phyloP scores from a whole-genome alignment of 225 moss, liverwort and hornwort genomes.

The Bryoerythrophyllum caledonicum region DNA sequence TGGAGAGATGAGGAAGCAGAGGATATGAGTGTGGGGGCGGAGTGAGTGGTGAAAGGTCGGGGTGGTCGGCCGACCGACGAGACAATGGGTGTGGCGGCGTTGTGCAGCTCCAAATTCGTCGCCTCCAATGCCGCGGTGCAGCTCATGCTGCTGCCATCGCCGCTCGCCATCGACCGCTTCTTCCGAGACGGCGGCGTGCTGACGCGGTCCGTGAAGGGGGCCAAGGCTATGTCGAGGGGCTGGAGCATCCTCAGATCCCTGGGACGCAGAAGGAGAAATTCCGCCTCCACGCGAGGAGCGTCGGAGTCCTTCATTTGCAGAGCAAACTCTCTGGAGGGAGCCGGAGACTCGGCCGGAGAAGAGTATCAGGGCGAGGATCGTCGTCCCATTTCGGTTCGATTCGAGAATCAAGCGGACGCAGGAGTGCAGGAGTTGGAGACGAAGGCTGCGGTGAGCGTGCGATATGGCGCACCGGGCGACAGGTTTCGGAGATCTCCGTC shows the following conservation, averaged over 20 bases:
- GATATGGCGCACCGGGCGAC: constrained; percentile 27
- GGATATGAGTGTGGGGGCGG: too few species aligned
- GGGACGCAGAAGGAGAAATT: neutral
- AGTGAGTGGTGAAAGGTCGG: too few species aligned
- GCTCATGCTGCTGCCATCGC: constrained; percentile 6
- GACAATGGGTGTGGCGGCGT: constrained; percentile 45
- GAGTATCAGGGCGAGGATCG: constrained; percentile 15
- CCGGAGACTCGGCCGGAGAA: constrained; percentile 24
- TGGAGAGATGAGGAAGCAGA: too few species aligned
- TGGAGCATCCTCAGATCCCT: constrained; percentile 5
- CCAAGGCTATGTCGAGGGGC: constrained; percentile 18
- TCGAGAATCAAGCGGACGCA: neutral
- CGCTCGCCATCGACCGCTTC: constrained; percentile 17
- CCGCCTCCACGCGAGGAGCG: too few species aligned
- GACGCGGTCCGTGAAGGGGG: constrained; percentile 4
- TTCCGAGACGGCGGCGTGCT: constrained; percentile 23
- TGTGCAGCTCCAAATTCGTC: constrained; percentile 28
- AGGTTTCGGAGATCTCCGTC: constrained; percentile 37
- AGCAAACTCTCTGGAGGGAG: constrained; percentile 26
- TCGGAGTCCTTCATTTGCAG: constrained; percentile 35
- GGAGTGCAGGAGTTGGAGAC: neutral
- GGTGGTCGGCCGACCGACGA: neutral
- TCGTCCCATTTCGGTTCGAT: neutral
- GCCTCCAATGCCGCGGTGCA: constrained; percentile 16
- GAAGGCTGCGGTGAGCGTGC: constrained; percentile 13